phyloP scores from a whole-genome alignment of 2,329 filamentous ascomycete species.

The Xylaria sp. region DNA sequence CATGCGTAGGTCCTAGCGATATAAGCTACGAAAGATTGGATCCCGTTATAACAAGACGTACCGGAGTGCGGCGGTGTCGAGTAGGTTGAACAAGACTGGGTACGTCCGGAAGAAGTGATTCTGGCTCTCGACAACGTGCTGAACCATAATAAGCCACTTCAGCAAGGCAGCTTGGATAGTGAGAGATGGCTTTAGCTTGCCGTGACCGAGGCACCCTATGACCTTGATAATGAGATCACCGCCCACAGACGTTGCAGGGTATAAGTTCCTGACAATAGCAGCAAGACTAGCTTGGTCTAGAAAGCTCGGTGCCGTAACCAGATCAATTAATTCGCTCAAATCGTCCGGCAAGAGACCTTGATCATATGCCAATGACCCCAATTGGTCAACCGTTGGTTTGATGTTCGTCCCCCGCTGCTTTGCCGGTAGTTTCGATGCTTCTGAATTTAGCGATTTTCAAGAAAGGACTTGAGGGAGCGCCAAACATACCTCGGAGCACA shows the following conservation, averaged over 20 bases:
- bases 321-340: conserved; percentile 71
- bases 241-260: conserved; percentile 74
- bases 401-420: conserved; percentile 74
- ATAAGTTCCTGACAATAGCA: conserved; percentile 77
- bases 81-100: conserved; percentile 79
- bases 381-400: conserved; percentile 70
- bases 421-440: conserved; percentile 69
- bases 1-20: conserved; percentile 68
- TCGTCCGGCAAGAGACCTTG: conserved; percentile 71
- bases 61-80: conserved; percentile 83
- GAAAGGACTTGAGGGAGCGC: background rate
- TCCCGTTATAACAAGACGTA: conserved; percentile 49
- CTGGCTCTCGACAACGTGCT: conserved; percentile 75
- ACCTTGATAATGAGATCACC: conserved; percentile 71
- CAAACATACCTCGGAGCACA: conserved; percentile 43
- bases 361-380: conserved; percentile 73
- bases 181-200: conserved; percentile 77
- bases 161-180: conserved; percentile 76
- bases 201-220: conserved; percentile 80
- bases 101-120: conserved; percentile 75
- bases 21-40: conserved; percentile 33
- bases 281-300: conserved; percentile 81
- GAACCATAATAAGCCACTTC: conserved; percentile 81
- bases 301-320: conserved; percentile 73
- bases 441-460: conserved; percentile 12